phyloP scores from a whole-genome alignment of 345 rosid genomes.

The Rhodamnia rubescens region DNA sequence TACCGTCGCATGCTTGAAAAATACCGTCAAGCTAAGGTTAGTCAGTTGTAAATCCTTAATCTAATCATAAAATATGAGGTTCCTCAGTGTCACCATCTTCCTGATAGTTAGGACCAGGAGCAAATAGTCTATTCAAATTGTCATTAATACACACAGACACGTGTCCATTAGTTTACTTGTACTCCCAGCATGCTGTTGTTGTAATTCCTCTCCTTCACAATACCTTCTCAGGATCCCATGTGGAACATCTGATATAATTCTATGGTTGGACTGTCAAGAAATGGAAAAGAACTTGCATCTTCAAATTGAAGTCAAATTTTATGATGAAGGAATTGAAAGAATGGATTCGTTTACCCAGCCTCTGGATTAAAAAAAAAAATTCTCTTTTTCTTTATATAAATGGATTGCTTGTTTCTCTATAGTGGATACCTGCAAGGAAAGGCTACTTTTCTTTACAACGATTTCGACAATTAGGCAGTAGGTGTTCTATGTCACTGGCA shows the following conservation, averaged over 20 bases:
- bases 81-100: not conserved
- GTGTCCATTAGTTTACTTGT: not conserved
- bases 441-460: not conserved
- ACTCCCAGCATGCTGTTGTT: not conserved
- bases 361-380: not conserved
- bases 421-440: not conserved
- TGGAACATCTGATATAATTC: not conserved
- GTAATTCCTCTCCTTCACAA: not conserved
- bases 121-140: not conserved
- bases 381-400: not conserved
- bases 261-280: not conserved
- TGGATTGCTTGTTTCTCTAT: not conserved
- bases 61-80: not conserved
- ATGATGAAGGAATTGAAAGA: not conserved
- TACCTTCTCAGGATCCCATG: not conserved
- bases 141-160: not conserved
- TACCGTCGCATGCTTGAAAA: conserved; percentile 73
- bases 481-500: not conserved
- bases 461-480: not conserved
- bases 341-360: not conserved
- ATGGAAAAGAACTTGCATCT: not conserved
- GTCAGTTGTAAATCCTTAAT: not conserved
- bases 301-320: not conserved
- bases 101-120: not conserved
- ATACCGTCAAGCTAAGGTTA: conserved; percentile 69